Conservation (phyloP, 805 yeast species). For the Kodamaea sagamina region DNA sequence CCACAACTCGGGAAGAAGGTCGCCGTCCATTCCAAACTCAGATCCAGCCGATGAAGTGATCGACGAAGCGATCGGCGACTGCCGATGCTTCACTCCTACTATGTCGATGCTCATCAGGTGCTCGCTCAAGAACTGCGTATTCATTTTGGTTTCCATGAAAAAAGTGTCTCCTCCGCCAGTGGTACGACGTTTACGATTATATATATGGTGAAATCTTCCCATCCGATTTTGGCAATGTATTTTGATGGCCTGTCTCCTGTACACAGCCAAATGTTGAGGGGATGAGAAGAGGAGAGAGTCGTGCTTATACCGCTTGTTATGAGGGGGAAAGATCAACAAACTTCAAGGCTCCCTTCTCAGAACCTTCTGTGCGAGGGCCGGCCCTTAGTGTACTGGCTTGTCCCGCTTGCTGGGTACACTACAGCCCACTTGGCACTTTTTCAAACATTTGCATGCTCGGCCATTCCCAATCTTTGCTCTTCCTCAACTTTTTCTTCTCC, state of each 20-base stretch:
- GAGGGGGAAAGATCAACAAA: constrained; percentile 14
- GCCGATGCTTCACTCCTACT: constrained; percentile 5
- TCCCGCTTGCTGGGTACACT: too few relatives aligned
- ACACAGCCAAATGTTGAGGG: constrained; percentile 8
- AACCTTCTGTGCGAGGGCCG: neutral
- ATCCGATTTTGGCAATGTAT: constrained; percentile 2
- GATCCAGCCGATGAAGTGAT: constrained; percentile 16
- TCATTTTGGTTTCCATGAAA: constrained; percentile 3
- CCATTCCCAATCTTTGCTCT: too few relatives aligned
- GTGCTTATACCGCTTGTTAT: constrained; percentile 1
- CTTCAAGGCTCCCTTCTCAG: constrained; percentile 8
- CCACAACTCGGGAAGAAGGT: constrained; percentile 39
- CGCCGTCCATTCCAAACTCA: constrained; percentile 22
- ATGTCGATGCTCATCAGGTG: constrained; percentile 10
- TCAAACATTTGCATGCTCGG: too few relatives aligned
- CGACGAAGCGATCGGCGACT: constrained; percentile 14
- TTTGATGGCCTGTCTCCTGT: constrained; percentile 5
- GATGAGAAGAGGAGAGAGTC: constrained; percentile 8
- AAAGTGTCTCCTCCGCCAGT: neutral
- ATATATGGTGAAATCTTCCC: constrained; percentile 3
- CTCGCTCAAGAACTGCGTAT: constrained; percentile 1
- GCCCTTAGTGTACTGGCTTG: too few relatives aligned
- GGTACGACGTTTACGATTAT: constrained; percentile 1
- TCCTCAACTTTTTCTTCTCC: too few relatives aligned
- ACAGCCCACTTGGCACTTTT: too few relatives aligned